These are phyloP conservation scores for Xylariaceae sp. DNA, from an alignment of 2,329 filamentous ascomycete species.

Conservation along the genomic window DNA sequence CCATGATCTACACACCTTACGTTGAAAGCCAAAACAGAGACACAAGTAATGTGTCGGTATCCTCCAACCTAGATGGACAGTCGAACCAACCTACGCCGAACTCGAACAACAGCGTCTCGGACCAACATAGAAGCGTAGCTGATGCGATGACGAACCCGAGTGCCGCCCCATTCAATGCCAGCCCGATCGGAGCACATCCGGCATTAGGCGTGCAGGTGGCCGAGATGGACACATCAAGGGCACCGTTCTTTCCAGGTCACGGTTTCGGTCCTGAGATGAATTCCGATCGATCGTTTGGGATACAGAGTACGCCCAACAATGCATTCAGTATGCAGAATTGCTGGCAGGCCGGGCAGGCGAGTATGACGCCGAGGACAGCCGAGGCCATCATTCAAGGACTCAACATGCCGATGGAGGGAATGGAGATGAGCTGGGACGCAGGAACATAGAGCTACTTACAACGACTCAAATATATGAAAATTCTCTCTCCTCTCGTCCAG, in stretches of 20 bases:
- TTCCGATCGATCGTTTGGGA: constrained; percentile 33
- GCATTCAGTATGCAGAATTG: constrained; percentile 41
- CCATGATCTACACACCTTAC: constrained; percentile 32
- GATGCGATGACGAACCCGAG: constrained; percentile 36
- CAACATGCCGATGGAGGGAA: constrained; percentile 53
- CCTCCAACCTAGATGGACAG: constrained; percentile 43
- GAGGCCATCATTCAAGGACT: constrained; percentile 53
- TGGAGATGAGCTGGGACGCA: constrained; percentile 50
- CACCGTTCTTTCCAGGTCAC: constrained; percentile 38
- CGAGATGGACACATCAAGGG: constrained; percentile 35
- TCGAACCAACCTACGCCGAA: constrained; percentile 57
- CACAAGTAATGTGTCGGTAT: constrained; percentile 43
- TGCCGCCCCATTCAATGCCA: constrained; percentile 47
- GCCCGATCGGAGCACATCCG: constrained; percentile 44
- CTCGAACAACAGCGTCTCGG: constrained; percentile 47
- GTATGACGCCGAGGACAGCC: constrained; percentile 48
- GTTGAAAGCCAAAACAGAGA: constrained; percentile 40
- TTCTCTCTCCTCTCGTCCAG: not conserved
- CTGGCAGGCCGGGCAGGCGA: constrained; percentile 42
- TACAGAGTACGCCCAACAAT: constrained; percentile 35
- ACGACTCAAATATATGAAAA: not conserved
- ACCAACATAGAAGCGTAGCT: constrained; percentile 33
- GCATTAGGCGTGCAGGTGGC: constrained; percentile 35
- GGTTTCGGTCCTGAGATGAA: constrained; percentile 37
- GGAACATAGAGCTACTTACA: constrained; percentile 22